A percentile compares a stretch with the other conserved stretches of the same genome.
phyloP scores from a whole-genome alignment of 2,329 filamentous ascomycete species.

The Cladophialophora yegresii region DNA sequence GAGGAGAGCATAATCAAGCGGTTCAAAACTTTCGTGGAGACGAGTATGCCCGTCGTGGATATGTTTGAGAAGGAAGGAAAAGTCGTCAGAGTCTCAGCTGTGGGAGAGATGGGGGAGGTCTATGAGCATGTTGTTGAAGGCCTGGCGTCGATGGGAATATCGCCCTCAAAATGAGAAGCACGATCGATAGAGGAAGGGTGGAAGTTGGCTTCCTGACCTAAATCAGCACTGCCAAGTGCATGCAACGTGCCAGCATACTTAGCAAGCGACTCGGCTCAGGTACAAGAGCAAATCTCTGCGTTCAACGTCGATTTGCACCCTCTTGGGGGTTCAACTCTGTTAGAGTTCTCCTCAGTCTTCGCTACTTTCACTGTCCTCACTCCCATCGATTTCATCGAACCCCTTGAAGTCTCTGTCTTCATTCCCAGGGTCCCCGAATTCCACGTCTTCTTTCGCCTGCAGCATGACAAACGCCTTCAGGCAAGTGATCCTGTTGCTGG shows the following conservation, averaged over 20 bases:
- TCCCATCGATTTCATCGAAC: slow-evolving; percentile 21
- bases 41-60: slow-evolving; percentile 95
- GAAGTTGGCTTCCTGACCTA: not conserved
- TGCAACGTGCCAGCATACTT: not conserved
- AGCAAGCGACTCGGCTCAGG: not conserved
- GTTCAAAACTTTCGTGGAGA: slow-evolving; percentile 91
- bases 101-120: slow-evolving; percentile 65
- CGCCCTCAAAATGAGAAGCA: slow-evolving; percentile 26
- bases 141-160: slow-evolving; percentile 48
- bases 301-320: not conserved
- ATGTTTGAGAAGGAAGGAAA: slow-evolving; percentile 74
- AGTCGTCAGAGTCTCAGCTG: slow-evolving; percentile 79
- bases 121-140: slow-evolving; percentile 57
- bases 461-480: slow-evolving; percentile 84
- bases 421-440: slow-evolving; percentile 2
- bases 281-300: not conserved
- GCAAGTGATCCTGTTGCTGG: slow-evolving; percentile 86
- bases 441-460: slow-evolving; percentile 52
- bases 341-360: slow-evolving; percentile 22
- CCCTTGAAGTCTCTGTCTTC: slow-evolving; percentile 29
- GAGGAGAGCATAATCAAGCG: slow-evolving; percentile 94
- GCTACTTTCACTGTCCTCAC: slow-evolving; percentile 39
- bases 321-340: not conserved
- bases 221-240: not conserved
- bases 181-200: not conserved